Conservation (phyloP, 2,329 filamentous ascomycete species). For the Aureobasidium uvarum region DNA sequence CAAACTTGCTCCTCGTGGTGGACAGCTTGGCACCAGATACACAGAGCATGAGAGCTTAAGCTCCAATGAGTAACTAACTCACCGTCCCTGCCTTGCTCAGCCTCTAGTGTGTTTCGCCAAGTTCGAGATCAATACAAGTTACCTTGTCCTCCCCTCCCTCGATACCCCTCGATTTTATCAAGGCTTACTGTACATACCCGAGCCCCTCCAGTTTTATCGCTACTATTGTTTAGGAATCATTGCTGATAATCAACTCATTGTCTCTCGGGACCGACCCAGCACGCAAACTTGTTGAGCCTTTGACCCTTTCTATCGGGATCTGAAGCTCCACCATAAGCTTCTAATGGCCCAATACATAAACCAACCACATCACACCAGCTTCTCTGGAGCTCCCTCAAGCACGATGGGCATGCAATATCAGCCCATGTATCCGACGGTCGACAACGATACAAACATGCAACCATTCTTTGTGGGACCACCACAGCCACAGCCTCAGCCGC, state of each 20-base stretch:
- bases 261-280: not conserved
- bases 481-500: not conserved
- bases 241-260: conserved; percentile 3
- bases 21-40: conserved; percentile 18
- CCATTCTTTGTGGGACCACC: not conserved
- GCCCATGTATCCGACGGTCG: not conserved
- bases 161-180: conserved; percentile 14
- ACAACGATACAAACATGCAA: not conserved
- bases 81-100: not conserved
- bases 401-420: conserved; percentile 5
- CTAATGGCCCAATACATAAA: conserved; percentile 10
- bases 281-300: conserved; percentile 9
- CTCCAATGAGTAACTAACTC: conserved; percentile 11
- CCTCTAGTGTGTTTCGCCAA: conserved; percentile 19
- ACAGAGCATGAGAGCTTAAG: conserved; percentile 20
- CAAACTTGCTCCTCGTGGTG: conserved; percentile 20
- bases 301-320: not conserved
- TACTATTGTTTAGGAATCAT: not conserved
- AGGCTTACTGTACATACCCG: conserved; percentile 15
- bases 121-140: conserved; percentile 23
- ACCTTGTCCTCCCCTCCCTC: conserved; percentile 23
- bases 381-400: not conserved
- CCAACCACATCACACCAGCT: conserved; percentile 14
- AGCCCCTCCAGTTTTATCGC: conserved; percentile 8
- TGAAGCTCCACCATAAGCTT: not conserved